Base-by-base conservation (phyloP, 2,329 filamentous ascomycete genomes). In the Colletotrichum theobromicola region DNA sequence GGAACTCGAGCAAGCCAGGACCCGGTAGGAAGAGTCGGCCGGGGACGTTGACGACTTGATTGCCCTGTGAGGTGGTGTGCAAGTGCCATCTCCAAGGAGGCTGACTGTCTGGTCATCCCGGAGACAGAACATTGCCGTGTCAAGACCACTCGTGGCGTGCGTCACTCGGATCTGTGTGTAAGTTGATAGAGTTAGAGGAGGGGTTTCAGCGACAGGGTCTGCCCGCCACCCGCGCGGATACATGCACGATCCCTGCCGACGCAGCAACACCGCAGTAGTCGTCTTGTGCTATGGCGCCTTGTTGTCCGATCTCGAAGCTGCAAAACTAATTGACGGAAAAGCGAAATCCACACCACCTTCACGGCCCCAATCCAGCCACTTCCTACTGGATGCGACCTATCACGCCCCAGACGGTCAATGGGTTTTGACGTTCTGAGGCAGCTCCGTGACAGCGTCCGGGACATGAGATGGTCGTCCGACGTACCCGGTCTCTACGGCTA, bases 91-190 rank as follows among this genome's bases (percentile, higher is more conserved):
- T 66, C 7, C 30, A 57, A 34, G 55, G 57, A 72, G 63, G 42
- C 34, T 58, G 53, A 58, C 21, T 37, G 50, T 55, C 15, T 61
- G 60, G 30, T 50, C 67, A 72, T 72, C 55, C 72, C 68, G 68
- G 57, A 50, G 50, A 37, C 42, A 67, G 26, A 55, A 30, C 55
- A 30, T 37, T 32, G 32, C 62, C 55, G 72, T 74, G 68, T 74
- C 72, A 63, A 67, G 62, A 35, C 46, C 32, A 16, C n/a, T 62
- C 30, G 24, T 67, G 72, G 72, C 55, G 28, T 63, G 68, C 72
- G 68, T 63, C 72, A 75, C 68, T 75, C 72, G 72, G 72, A 75
- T 75, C 72, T 75, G 72, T 75, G 72, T 72, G 68, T 57, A 72
- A 62, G 72, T 72, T 72, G 72, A 67, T 46, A 75, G 72, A 75